Conservation (phyloP, 2,329 filamentous ascomycete species). For the Coniosporium tulheliwenetii region DNA sequence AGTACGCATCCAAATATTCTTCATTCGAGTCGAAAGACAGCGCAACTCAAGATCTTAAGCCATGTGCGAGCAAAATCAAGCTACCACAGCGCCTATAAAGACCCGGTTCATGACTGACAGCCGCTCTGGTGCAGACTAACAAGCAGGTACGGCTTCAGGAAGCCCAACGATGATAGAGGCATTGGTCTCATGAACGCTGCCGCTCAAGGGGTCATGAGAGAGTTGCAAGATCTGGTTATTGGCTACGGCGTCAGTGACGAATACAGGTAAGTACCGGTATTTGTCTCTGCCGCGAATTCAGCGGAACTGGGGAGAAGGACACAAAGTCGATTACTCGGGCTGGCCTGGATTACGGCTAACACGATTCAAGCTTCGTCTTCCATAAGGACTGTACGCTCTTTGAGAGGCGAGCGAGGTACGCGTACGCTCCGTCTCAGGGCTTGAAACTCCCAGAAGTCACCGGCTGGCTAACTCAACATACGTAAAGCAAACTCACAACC, state of each 20-base stretch:
- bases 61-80: too few relatives aligned
- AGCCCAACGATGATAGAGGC: constrained; percentile 81
- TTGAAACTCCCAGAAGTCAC: background rate
- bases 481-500: constrained; percentile 65
- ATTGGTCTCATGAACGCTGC: constrained; percentile 90
- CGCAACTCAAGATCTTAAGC: too few relatives aligned
- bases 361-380: constrained; percentile 57
- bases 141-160: constrained; percentile 67
- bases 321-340: background rate
- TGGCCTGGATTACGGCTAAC: background rate
- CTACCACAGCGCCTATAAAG: too few relatives aligned
- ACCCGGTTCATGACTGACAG: too few relatives aligned
- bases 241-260: constrained; percentile 94
- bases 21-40: too few relatives aligned
- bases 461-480: background rate
- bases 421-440: constrained; percentile 1
- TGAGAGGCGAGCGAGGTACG: constrained; percentile 64
- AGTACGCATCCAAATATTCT: constrained; percentile 37
- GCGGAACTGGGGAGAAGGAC: background rate
- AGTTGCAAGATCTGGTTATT: constrained; percentile 71
- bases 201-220: constrained; percentile 68
- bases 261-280: constrained; percentile 44
- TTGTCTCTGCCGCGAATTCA: constrained; percentile 1
- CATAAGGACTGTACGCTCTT: constrained; percentile 72
- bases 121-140: constrained; percentile 45